Percentiles rank a stretch among this genome's conserved stretches.
Evolutionary conservation across 192 early-diverging fungal species (phyloP).

Genomic region (Mortierella claussenii): DNA sequence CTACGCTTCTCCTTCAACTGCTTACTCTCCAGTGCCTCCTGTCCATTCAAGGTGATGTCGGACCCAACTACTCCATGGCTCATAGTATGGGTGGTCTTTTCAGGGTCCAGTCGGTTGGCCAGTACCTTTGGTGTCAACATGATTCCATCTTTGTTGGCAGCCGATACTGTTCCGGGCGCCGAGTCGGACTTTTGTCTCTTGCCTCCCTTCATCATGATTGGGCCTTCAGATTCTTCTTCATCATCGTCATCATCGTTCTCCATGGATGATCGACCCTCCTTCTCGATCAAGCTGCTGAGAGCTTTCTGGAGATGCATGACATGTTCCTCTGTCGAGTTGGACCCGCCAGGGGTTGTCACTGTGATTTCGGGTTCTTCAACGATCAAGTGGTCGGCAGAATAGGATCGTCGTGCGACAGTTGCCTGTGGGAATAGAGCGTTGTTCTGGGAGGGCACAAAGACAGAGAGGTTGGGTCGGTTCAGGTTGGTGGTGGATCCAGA

Average conservation of each 20-base stretch:
- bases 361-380: constrained; percentile 42
- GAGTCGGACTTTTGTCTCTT: constrained; percentile 4
- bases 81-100: too few species aligned
- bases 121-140: constrained; percentile 34
- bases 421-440: background rate
- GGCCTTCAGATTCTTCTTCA: constrained; percentile 24
- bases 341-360: constrained; percentile 43
- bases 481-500: constrained; percentile 8
- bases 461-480: constrained; percentile 20
- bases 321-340: constrained; percentile 40
- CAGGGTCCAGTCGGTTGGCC: constrained; percentile 21
- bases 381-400: constrained; percentile 32
- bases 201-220: constrained; percentile 22
- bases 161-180: background rate
- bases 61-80: too few species aligned
- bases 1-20: constrained; percentile 6
- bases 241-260: constrained; percentile 8
- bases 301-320: constrained; percentile 30
- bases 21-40: constrained; percentile 7
- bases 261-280: constrained; percentile 8
- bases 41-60: constrained; percentile 6
- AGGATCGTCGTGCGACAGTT: constrained; percentile 23
- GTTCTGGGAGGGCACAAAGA: constrained; percentile 13
- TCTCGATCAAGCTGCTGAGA: constrained; percentile 31
- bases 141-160: constrained; percentile 14